Percentiles rank a stretch among this genome's conserved stretches.
These are phyloP conservation scores for Cyanophora paradoxa DNA, from an alignment of 78 protist species.

Conservation along the genomic window DNA sequence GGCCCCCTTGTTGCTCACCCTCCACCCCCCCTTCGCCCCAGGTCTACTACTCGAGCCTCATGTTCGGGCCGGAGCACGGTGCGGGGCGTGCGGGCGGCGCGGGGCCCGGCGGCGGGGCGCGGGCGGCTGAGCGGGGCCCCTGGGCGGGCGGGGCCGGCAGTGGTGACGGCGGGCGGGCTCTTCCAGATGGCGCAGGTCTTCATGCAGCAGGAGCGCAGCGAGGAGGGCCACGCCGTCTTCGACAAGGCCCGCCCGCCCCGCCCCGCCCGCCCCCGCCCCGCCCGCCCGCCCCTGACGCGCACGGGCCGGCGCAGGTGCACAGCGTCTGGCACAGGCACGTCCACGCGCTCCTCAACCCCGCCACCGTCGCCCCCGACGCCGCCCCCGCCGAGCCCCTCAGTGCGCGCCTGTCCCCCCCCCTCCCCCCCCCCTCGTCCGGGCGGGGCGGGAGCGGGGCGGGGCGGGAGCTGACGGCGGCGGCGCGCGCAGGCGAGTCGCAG, in stretches of 20 bases:
- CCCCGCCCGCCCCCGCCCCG: not conserved
- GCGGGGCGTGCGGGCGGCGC: too few species aligned
- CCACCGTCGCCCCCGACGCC: not conserved
- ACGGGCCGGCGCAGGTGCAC: not conserved
- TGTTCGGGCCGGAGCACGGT: not conserved
- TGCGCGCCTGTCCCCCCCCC: too few species aligned
- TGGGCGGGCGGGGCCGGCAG: not conserved
- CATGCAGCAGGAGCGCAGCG: not conserved
- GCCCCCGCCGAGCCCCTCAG: not conserved
- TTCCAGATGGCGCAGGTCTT: constrained; percentile 4
- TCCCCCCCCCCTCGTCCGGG: too few species aligned
- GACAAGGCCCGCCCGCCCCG: too few species aligned
- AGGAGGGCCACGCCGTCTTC: not conserved
- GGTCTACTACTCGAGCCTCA: not conserved
- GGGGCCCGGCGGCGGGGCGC: not conserved
- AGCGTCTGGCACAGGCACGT: not conserved
- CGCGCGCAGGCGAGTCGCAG: not conserved
- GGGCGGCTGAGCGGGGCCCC: not conserved
- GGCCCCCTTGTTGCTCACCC: too few species aligned
- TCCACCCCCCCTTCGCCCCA: too few species aligned
- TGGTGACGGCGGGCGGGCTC: not conserved
- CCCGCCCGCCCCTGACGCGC: not conserved
- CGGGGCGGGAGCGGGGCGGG: too few species aligned
- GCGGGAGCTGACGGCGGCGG: too few species aligned
- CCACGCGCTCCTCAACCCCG: not conserved